Percentiles rank a stretch among this genome's conserved stretches.
Conservation (phyloP, 768 basidiomycete genomes). For the Terana coerulea region DNA sequence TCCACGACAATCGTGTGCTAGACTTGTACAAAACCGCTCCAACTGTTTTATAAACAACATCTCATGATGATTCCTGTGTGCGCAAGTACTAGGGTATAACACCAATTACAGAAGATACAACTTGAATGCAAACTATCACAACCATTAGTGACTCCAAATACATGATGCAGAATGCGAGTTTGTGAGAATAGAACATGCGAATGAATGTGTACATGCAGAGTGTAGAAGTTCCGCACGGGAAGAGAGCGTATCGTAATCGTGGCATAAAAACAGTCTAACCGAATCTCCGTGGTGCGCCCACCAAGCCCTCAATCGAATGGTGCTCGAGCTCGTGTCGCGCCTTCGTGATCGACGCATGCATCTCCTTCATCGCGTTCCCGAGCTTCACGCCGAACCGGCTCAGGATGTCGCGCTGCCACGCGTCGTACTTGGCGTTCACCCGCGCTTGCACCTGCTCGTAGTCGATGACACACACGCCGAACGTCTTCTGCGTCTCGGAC, state of each 20-base stretch:
- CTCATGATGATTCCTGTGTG: constrained; percentile 1
- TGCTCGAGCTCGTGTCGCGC: constrained; percentile 94
- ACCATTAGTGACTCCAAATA: constrained; percentile 16
- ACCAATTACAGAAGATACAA: constrained; percentile 19
- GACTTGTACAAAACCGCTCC: too few relatives aligned
- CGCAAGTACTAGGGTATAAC: constrained; percentile 14
- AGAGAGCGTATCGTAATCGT: background rate
- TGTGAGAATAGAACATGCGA: constrained; percentile 3
- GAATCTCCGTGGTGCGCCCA: constrained; percentile 47
- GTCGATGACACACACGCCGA: constrained; percentile 92
- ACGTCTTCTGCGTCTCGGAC: constrained; percentile 86
- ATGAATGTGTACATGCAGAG: constrained; percentile 8
- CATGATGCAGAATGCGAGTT: constrained; percentile 7
- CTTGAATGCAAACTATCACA: constrained; percentile 3
- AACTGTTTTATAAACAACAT: too few relatives aligned
- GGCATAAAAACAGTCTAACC: background rate
- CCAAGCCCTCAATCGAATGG: constrained; percentile 91
- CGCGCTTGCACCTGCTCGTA: constrained; percentile 97
- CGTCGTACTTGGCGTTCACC: constrained; percentile 97
- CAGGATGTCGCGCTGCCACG: constrained; percentile 96
- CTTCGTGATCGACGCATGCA: constrained; percentile 90
- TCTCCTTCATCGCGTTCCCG: constrained; percentile 95
- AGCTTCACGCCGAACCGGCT: constrained; percentile 90
- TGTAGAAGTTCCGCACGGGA: background rate
- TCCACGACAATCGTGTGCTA: too few relatives aligned